Conservation (phyloP, 2,329 filamentous ascomycete genomes). For the Dothideomycetidae sp. region DNA sequence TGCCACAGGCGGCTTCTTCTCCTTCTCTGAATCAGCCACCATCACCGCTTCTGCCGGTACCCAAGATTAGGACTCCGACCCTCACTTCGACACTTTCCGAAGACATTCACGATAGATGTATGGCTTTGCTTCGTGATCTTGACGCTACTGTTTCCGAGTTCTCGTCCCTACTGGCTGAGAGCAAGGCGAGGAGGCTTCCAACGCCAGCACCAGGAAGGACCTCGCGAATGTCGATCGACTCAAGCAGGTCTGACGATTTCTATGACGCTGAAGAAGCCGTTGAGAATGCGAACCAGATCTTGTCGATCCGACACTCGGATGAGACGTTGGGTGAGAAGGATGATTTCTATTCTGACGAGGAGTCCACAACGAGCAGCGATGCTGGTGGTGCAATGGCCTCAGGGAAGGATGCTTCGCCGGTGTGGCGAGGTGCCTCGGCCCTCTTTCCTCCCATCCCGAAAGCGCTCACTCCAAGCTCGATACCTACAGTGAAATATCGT, state of each 20-base stretch:
- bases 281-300: constrained; percentile 43
- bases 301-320: constrained; percentile 60
- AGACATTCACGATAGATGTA: constrained; percentile 66
- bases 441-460: constrained; percentile 67
- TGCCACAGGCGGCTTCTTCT: constrained; percentile 28
- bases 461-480: constrained; percentile 60
- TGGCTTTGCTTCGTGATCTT: constrained; percentile 69
- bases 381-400: constrained; percentile 29
- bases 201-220: constrained; percentile 29
- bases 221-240: constrained; percentile 62
- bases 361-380: constrained; percentile 40
- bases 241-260: constrained; percentile 72
- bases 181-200: constrained; percentile 61
- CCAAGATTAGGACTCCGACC: constrained; percentile 11
- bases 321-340: constrained; percentile 52
- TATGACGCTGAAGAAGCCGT: constrained; percentile 74
- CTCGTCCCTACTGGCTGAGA: constrained; percentile 58
- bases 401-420: constrained; percentile 15
- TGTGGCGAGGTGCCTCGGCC: constrained; percentile 15
- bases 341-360: constrained; percentile 27
- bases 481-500: constrained; percentile 53
- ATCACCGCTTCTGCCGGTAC: constrained; percentile 21
- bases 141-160: constrained; percentile 77
- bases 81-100: constrained; percentile 21
- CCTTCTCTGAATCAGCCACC: constrained; percentile 13